A percentile compares a stretch with the other conserved stretches of the same genome.
Evolutionary conservation across 1,139 yeast species (phyloP).

Genomic region (Martiniozyma asiatica): DNA sequence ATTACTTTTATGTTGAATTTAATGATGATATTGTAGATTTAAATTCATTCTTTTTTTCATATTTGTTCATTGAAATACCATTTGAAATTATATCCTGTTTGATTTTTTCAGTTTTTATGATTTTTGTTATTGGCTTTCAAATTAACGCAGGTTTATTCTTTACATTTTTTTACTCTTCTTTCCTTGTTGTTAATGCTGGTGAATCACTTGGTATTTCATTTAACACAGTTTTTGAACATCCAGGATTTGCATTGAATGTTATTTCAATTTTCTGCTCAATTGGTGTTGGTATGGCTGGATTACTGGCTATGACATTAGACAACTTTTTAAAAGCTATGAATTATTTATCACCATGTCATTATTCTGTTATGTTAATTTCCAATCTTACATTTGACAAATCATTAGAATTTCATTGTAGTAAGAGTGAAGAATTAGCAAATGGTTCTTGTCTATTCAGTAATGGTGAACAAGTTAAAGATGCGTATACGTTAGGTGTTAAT

Average conservation of each 20-base stretch:
- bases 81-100: conserved; percentile 53
- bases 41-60: conserved; percentile 51
- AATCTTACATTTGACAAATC: conserved; percentile 34
- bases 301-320: conserved; percentile 70
- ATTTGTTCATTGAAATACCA: conserved; percentile 61
- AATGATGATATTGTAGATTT: conserved; percentile 64
- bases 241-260: conserved; percentile 70
- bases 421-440: conserved; percentile 18
- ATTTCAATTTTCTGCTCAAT: conserved; percentile 51
- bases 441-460: conserved; percentile 30
- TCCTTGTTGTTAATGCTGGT: conserved; percentile 57
- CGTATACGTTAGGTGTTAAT: conserved; percentile 28
- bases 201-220: conserved; percentile 75
- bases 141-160: conserved; percentile 57
- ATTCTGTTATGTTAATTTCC: conserved; percentile 45
- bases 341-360: conserved; percentile 63
- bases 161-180: conserved; percentile 43
- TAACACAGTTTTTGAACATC: conserved; percentile 60
- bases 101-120: conserved; percentile 48
- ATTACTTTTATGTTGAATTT: conserved; percentile 68
- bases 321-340: conserved; percentile 55
- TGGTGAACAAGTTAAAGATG: conserved; percentile 38
- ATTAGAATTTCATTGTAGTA: conserved; percentile 28
- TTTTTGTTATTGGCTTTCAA: conserved; percentile 67
- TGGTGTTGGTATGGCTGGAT: conserved; percentile 79